Evolutionary conservation across 805 yeast genomes (phyloP), one percentile per base, ranked within the genome.

Genomic region (Candida montana): DNA sequence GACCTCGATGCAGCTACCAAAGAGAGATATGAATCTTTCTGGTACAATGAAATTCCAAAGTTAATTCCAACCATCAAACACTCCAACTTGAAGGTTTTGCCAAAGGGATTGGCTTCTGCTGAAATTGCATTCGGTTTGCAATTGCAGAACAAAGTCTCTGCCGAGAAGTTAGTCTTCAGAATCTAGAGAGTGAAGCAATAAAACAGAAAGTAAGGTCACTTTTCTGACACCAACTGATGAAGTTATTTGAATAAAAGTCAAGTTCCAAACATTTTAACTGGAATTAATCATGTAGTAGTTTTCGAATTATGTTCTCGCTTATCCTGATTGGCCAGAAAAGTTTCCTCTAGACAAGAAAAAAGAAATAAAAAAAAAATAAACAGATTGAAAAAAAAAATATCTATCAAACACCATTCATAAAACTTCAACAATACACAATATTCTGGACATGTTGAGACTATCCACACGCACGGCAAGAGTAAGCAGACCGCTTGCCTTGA

Each of bases 101-200:
- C 53, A 19, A 47, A 59, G 38, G 63, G 72, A 7, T 47, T 67
- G 15, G 62, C 54, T 24, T 55, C 53, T 31, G 48, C 52, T 17
- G 64, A 68, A 33, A 64, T 63, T 40, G 75, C 70, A 8, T 53
- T 71, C 15, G 50, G 50, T 2, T 49, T 71, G 49, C 54, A 69
- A 40, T 58, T 53, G 43, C 53, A 59, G 10, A 59, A 62, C 39
- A 66, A 71, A 52, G 73, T 69, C 10, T 59, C 68, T 43, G 73
- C 62, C 39, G 68, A 65, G 46, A 74, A 74, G 55, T 47, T 73
- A 42, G 74, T 73, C 10, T 64, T 68, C 48, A 60, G 67, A 34
- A 27, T 37, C 21, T 41, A 33, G 33, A 11, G 7, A 11, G 6
- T n/a, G n/a, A n/a, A n/a, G n/a, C n/a, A n/a, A n/a, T n/a, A n/a